A percentile compares a stretch with the other conserved stretches of the same genome.
Evolutionary conservation across 2,329 filamentous ascomycete species (phyloP).

Genomic region (Sarocladium kiliense): DNA sequence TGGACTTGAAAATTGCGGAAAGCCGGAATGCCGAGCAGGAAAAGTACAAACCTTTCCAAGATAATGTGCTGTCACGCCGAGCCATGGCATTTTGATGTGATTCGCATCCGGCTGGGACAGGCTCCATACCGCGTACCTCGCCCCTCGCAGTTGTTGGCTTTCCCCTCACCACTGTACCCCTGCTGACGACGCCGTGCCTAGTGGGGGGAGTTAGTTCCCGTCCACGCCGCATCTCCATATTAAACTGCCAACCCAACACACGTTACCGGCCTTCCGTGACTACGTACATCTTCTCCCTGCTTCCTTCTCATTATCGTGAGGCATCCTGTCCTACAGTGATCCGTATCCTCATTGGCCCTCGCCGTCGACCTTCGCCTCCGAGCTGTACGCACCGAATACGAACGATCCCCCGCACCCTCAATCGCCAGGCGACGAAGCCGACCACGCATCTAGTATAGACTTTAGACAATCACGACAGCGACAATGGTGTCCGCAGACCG

Average conservation of each 20-base stretch:
- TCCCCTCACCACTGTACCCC: too few species aligned
- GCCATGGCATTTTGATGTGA: not conserved
- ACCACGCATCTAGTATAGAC: not conserved
- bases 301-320: not conserved
- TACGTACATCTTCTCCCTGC: not conserved
- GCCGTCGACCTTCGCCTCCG: too few species aligned
- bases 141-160: too few species aligned
- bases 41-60: too few species aligned
- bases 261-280: not conserved
- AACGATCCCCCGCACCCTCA: not conserved
- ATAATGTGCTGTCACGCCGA: not conserved
- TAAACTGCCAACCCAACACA: constrained; percentile 1
- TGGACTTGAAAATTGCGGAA: too few species aligned
- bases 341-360: too few species aligned
- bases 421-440: not conserved
- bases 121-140: not conserved
- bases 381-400: not conserved
- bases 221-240: not conserved
- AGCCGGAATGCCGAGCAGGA: too few species aligned
- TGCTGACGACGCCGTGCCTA: not conserved
- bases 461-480: constrained; percentile 12
- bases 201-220: too few species aligned
- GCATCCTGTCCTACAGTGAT: too few species aligned
- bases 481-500: constrained; percentile 45
- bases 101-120: not conserved